Evolutionary conservation across 371 early-diverging fungal genomes (phyloP).

Genomic region (Fennellomyces sp.): DNA sequence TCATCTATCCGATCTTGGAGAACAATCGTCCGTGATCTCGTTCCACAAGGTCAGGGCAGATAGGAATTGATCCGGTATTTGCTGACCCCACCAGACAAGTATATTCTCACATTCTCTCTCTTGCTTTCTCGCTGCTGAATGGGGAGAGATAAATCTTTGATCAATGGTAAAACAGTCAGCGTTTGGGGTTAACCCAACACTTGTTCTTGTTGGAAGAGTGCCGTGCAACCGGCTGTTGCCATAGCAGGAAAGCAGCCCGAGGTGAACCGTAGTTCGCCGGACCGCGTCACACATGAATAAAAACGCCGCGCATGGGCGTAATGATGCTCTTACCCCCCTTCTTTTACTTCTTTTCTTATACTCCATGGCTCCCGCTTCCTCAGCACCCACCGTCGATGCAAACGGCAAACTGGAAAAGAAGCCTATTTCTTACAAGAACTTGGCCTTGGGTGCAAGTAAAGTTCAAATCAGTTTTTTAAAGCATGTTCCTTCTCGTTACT

Average conservation of each 20-base stretch:
- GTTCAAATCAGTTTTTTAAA: neutral
- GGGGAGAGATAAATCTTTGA: no score
- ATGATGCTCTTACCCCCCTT: neutral
- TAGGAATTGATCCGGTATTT: no score
- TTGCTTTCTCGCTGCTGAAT: no score
- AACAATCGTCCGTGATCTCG: no score
- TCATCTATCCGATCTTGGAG: no score
- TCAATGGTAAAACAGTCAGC: no score
- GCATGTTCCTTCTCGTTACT: neutral
- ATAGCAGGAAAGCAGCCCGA: constrained; percentile 12
- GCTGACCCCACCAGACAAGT: no score
- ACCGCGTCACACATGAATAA: constrained; percentile 1
- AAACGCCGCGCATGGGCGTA: neutral
- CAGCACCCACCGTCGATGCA: constrained; percentile 28
- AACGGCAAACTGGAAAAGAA: constrained; percentile 52
- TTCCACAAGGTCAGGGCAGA: no score
- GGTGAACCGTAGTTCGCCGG: constrained; percentile 2
- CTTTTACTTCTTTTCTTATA: neutral
- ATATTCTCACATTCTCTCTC: no score
- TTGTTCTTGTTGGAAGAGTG: neutral
- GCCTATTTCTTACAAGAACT: constrained; percentile 64
- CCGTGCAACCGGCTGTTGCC: constrained; percentile 5
- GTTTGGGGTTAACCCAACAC: constrained; percentile 2
- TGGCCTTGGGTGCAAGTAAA: constrained; percentile 60
- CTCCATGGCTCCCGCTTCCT: constrained; percentile 22